phyloP scores from a whole-genome alignment of 225 moss, liverwort and hornwort genomes.

The Takakia lepidozioides region DNA sequence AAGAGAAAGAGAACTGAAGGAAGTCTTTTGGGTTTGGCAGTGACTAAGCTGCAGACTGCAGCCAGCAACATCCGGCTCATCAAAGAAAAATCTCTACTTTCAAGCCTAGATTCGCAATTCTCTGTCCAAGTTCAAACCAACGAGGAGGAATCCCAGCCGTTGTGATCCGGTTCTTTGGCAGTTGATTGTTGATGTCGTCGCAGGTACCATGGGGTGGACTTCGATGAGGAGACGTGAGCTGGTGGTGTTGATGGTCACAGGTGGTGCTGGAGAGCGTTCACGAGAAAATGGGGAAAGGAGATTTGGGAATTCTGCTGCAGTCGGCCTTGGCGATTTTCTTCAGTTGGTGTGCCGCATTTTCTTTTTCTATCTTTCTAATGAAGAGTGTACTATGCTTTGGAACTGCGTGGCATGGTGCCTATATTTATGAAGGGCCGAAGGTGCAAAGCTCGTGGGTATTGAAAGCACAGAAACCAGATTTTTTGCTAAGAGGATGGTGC shows the following conservation, averaged over 20 bases:
- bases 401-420: not conserved
- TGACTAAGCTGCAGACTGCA: not conserved
- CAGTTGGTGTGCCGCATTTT: constrained; percentile 39
- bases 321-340: too few species aligned
- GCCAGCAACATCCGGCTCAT: not conserved
- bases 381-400: not conserved
- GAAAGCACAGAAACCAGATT: not conserved
- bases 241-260: constrained; percentile 22
- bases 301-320: constrained; percentile 41
- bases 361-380: constrained; percentile 10
- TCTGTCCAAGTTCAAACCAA: not conserved
- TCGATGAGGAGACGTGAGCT: constrained; percentile 7
- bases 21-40: not conserved
- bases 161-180: not conserved
- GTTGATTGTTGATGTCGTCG: not conserved
- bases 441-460: not conserved
- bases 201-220: not conserved
- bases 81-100: not conserved
- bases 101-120: not conserved
- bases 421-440: not conserved
- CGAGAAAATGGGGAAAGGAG: constrained; percentile 44
- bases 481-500: not conserved
- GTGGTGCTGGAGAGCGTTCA: not conserved
- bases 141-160: not conserved
- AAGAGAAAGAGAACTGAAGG: too few species aligned